These are phyloP conservation scores for Elsinoe arachidis DNA, from an alignment of 2,329 filamentous ascomycete species.

Conservation along the genomic window DNA sequence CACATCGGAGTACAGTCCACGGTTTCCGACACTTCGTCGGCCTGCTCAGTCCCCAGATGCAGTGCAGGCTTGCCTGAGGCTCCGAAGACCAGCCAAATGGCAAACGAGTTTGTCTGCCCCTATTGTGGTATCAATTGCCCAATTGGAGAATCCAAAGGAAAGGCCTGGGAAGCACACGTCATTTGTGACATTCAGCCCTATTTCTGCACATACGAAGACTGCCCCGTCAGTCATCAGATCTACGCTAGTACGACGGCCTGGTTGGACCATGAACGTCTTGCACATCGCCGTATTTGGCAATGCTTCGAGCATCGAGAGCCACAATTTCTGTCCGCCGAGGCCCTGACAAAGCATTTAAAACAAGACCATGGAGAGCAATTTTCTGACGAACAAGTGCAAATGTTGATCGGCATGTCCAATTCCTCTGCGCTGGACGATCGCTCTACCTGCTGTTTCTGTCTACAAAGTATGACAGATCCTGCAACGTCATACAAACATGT, in stretches of 20 bases:
- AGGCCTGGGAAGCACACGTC: not conserved
- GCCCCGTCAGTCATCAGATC: not conserved
- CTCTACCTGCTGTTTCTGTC: not conserved
- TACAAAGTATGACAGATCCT: not conserved
- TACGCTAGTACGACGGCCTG: not conserved
- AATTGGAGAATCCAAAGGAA: not conserved
- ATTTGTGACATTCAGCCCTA: not conserved
- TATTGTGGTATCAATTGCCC: not conserved
- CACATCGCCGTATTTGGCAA: not conserved
- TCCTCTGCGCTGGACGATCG: not conserved
- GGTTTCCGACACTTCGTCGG: not conserved
- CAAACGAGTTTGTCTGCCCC: not conserved
- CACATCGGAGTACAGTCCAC: not conserved
- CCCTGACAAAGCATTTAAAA: not conserved
- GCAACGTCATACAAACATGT: too few relatives aligned
- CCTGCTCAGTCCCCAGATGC: too few relatives aligned
- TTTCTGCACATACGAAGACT: not conserved
- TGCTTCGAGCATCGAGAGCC: not conserved
- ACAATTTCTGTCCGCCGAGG: not conserved
- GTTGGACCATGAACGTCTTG: not conserved
- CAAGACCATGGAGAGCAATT: not conserved
- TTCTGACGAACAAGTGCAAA: not conserved
- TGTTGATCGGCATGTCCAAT: not conserved
- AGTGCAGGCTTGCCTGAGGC: not conserved
- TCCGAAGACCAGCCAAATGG: not conserved